Conservation (phyloP, 345 rosid genomes). For the Anastatica hierochuntica region DNA sequence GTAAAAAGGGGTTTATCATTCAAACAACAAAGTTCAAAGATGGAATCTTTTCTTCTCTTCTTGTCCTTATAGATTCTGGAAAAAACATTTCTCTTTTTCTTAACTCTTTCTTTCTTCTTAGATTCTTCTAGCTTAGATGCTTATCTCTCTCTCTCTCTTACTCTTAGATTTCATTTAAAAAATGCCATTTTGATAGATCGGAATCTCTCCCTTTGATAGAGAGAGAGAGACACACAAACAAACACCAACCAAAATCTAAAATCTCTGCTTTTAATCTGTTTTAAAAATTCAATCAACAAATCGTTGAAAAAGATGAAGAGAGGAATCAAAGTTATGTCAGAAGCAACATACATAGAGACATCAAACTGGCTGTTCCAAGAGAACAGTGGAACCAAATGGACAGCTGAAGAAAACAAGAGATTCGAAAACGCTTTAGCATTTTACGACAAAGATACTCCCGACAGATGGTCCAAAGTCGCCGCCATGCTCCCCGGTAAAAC, state of each 20-base stretch:
- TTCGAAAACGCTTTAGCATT: conserved; percentile 89
- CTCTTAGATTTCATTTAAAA: not conserved
- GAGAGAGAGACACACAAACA: conserved; percentile 27
- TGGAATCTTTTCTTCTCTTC: conserved; percentile 5
- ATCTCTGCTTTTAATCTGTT: no score
- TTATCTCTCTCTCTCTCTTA: conserved; percentile 15
- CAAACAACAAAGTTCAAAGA: conserved; percentile 1
- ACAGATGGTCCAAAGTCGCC: conserved; percentile 81
- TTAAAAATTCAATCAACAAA: no score
- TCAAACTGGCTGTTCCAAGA: conserved; percentile 47
- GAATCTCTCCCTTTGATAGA: conserved; percentile 39
- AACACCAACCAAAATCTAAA: no score
- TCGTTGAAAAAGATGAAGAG: conserved; percentile 41
- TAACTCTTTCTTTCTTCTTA: conserved; percentile 18
- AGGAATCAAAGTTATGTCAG: conserved; percentile 59
- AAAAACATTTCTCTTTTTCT: not conserved
- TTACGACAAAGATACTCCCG: conserved; percentile 82
- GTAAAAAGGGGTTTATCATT: not conserved
- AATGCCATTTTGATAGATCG: no score
- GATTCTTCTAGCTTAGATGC: conserved; percentile 47
- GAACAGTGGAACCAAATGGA: conserved; percentile 57
- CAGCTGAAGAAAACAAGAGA: conserved; percentile 80
- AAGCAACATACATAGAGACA: no score
- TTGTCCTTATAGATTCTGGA: conserved; percentile 43
- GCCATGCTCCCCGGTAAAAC: conserved; percentile 92